Conservation (phyloP, 176 grass and related monocot genomes). For the Zea luxurians region DNA sequence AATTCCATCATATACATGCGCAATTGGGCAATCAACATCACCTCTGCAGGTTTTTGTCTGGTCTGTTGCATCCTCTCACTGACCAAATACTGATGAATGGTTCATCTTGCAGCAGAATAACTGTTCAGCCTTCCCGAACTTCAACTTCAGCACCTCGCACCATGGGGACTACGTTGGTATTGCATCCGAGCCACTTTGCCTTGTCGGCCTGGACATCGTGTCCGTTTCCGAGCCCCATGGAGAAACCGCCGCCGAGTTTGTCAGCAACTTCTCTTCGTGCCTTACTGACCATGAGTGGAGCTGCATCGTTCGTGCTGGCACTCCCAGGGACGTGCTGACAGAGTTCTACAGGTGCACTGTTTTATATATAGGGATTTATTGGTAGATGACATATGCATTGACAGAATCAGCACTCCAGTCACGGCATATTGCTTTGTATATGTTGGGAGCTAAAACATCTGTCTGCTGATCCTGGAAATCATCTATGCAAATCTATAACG, state of each 20-base stretch:
- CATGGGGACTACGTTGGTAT: slow-evolving; percentile 85
- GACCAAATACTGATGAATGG: neutral
- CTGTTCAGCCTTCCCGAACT: slow-evolving; percentile 39
- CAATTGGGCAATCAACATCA: neutral
- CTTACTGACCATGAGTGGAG: slow-evolving; percentile 65
- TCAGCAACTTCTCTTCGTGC: slow-evolving; percentile 57
- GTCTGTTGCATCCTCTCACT: neutral
- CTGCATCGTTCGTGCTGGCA: slow-evolving; percentile 37
- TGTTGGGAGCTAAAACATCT: neutral
- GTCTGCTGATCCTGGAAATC: neutral
- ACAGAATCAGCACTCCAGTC: neutral
- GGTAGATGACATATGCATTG: neutral
- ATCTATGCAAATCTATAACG: neutral
- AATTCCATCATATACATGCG: neutral
- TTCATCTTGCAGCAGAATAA: slow-evolving; percentile 38
- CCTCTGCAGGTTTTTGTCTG: neutral
- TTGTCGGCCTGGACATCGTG: slow-evolving; percentile 84
- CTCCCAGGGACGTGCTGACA: slow-evolving; percentile 38
- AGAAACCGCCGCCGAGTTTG: slow-evolving; percentile 48
- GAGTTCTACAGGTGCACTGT: slow-evolving; percentile 67
- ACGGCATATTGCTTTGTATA: neutral
- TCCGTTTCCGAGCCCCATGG: slow-evolving; percentile 48
- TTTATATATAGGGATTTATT: neutral
- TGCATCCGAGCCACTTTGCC: slow-evolving; percentile 62
- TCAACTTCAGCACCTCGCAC: slow-evolving; percentile 80